Base-by-base conservation (phyloP, 148 eudicot species). In the Salicornia ramosissima region DNA sequence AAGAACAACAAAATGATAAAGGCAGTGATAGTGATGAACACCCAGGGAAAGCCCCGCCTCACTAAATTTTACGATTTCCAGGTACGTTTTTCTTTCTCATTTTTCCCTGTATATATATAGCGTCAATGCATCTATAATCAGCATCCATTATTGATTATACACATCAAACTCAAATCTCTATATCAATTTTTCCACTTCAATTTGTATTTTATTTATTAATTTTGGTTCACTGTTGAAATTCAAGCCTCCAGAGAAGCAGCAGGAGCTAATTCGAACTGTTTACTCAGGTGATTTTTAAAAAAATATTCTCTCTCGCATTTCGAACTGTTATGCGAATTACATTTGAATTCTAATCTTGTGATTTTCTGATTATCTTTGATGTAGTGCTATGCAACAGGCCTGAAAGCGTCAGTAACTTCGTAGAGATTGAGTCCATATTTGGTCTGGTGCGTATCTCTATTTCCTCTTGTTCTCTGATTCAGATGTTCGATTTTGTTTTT, bases 321-420 rank as follows among this genome's bases (percentile, higher is more conserved):
- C 28, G 49, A 49, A 57, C 2, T 33, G 14, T 28, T 51, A 36
- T 0, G 16, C n/a, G n/a, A n/a, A n/a, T n/a, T n/a, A n/a, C n/a
- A n/a, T 36, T 19, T 18, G 7, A 33, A n/a, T 47, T 4, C n/a
- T 39, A 2, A 30, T n/a, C 2, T 42, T 22, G 55, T 33, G 16
- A 45, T 36, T 30, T 47, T 28, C 22, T 24, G 54, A 19, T 15
- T 52, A 46, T 43, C 2, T 74, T 71, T 36, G 63, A 2, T 71
- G 62, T 80, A 91, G 97, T 86, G 64, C 77, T 91, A 47, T 86
- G 91, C 83, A 88, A 75, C 77, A 81, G 91, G 75, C 86, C 97
- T 68, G 91, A 86, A 64, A 82, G 76, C 58, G 94, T 86, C 71
- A 91, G 94, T 84, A 91, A 88, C 71, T 91, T 91, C 57, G 81